Base-by-base conservation (phyloP, 768 basidiomycete species). In the Gautieria morchelliformis region DNA sequence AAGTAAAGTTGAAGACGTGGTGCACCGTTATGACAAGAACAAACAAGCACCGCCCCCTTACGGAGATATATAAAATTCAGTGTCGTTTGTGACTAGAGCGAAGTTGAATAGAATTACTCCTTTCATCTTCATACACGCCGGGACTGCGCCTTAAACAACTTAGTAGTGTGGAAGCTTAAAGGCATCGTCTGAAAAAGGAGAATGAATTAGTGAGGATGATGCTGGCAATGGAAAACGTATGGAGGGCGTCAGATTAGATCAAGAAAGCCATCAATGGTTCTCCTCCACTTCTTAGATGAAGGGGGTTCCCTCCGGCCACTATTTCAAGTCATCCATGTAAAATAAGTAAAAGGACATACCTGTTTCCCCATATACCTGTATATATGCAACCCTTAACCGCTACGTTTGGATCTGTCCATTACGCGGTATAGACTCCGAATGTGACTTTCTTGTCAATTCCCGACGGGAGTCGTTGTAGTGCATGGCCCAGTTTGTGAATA, bases 191-290 rank as follows among this genome's bases (percentile, higher is more conserved):
- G 8, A 14, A 37, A 37, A 37, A 14, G 14, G 35, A 10, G 14
- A 9, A 37, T 1, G 14, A 37, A 37, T 44, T 44, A 19, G 42
- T 44, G 17, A 17, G 48, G 11, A 49, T 49, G 14, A 30, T 30
- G 32, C 19, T 17, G 17, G 19, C 15, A 30, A 20, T 39, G n/a
- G 33, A 15, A 46, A n/a, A 10, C 7, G 22, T 32, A 20, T 19
- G 27, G n/a, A n/a, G 30, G 22, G 30, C 12, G 78, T 91, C 89
- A 90, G 84, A 90, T 91, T 91, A 91, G 89, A 91, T 91, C 89
- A 91, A 91, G 89, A 77, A 76, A 68, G 24, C 46, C 41, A 70
- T 81, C 87, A 83, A 14, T 83, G 77, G 74, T 70, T 67, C 77
- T 84, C 60, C 47, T 47, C 60, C 63, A 66, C 63, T 64, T 64